Evolutionary conservation across 164 flowering plant genomes (phyloP).

Genomic region (Vitis vinifera): ASM3070453v1 NC_081823.1:7229001-7229500

Average conservation of each 20-base stretch:
- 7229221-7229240: conserved; percentile 79
- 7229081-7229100: conserved; percentile 65
- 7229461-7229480: no score
- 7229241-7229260: neutral
- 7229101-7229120: conserved; percentile 79
- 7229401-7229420: neutral
- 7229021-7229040: conserved; percentile 8
- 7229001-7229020: neutral
- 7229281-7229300: neutral
- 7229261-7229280: neutral
- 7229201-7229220: conserved; percentile 91
- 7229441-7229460: no score
- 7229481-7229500: no score
- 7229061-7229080: conserved; percentile 56
- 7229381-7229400: no score
- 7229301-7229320: neutral
- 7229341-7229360: neutral
- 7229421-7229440: no score
- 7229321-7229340: neutral
- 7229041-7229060: conserved; percentile 31
- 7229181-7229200: conserved; percentile 84
- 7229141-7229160: conserved; percentile 74
- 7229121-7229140: conserved; percentile 90
- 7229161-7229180: conserved; percentile 88
- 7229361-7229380: neutral